Base-by-base conservation (phyloP, 2,329 filamentous ascomycete species). In the Orbilia javanica region DNA sequence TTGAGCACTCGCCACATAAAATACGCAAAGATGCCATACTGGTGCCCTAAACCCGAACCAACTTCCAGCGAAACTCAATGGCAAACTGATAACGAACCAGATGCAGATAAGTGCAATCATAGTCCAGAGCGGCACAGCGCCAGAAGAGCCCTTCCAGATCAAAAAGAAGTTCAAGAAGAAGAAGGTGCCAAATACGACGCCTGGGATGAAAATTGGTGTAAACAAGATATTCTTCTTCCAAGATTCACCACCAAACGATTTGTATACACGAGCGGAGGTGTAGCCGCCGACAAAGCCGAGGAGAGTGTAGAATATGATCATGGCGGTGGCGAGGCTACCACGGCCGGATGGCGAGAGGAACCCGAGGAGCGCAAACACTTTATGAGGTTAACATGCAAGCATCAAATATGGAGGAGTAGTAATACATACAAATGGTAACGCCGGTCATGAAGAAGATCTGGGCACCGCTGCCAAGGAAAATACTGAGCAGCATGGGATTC, bases 391-490 rank as follows among this genome's bases (percentile, higher is more conserved):
- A 25, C 81, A 29, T 53, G 69, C 81, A 13, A 13, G 36, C 5
- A 36, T 2, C 1, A 13, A 25, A 44, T n/a, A n/a, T 3, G 20
- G 0, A n/a, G 36, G 11, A 20, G 4, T 4, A 10, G 39, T 34
- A 44, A 20, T 27, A 83, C 85, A 78, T 85, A 87, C 86, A 84
- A 82, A 99, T 97, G 57, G 96, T 98, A 83, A 94, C 90, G 34
- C 93, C 96, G 1, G 94, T 93, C 95, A 99, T 99, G 84, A 97
- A 94, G 84, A 99, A 98, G 2, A 99, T 89, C 85, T 99, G 96
- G 10, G 93, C 93, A 79, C 96, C 96, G 83, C 96, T 98, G 74
- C 96, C 96, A 48, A 97, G 88, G 79, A 99, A 88, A 5, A 99
- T 87, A 70, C 94, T 94, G 20, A 99, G 88, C 13, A 97, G 86